Conservation (phyloP, 352 stramenopile genomes). For the Globisporangium perplexum region DNA sequence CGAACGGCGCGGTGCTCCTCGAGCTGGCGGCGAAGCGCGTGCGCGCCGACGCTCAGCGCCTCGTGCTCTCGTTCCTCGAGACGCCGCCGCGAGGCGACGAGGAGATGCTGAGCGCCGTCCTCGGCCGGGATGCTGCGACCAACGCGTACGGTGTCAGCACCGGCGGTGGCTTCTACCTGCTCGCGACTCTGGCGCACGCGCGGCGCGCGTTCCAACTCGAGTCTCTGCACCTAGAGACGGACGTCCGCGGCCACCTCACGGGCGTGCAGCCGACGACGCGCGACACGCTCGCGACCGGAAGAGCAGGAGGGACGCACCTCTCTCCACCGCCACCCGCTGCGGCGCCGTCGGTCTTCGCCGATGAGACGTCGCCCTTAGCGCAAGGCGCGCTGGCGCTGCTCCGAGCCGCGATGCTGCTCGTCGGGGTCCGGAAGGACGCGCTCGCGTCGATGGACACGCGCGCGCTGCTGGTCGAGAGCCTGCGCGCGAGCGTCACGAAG, state of each 20-base stretch:
- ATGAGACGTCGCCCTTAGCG: background rate
- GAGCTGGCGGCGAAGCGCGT: background rate
- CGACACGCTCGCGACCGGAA: background rate
- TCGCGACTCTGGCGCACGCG: conserved; percentile 20
- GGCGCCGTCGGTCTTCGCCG: conserved; percentile 10
- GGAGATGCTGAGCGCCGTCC: conserved; percentile 32
- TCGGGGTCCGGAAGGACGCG: conserved; percentile 7
- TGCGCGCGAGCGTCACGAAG: conserved; percentile 5
- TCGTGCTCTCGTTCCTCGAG: conserved; percentile 12
- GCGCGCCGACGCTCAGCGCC: background rate
- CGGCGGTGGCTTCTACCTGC: conserved; percentile 43
- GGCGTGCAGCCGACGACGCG: conserved; percentile 28
- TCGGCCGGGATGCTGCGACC: conserved; percentile 22
- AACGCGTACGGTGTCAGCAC: conserved; percentile 15
- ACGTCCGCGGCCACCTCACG: conserved; percentile 44
- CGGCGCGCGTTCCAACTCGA: conserved; percentile 18
- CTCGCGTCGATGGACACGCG: conserved; percentile 7
- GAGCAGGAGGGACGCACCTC: background rate
- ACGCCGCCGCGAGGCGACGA: conserved; percentile 34
- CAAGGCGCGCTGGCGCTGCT: conserved; percentile 6
- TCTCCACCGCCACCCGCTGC: background rate
- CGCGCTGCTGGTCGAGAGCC: conserved; percentile 10
- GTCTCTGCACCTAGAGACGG: conserved; percentile 29
- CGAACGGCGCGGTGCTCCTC: conserved; percentile 1
- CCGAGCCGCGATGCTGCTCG: conserved; percentile 10